Percentiles rank a stretch among this genome's conserved stretches.
These are phyloP conservation scores for Diophrys sp. DNA, from an alignment of 73 alveolate genomes.

Conservation along the genomic window DNA sequence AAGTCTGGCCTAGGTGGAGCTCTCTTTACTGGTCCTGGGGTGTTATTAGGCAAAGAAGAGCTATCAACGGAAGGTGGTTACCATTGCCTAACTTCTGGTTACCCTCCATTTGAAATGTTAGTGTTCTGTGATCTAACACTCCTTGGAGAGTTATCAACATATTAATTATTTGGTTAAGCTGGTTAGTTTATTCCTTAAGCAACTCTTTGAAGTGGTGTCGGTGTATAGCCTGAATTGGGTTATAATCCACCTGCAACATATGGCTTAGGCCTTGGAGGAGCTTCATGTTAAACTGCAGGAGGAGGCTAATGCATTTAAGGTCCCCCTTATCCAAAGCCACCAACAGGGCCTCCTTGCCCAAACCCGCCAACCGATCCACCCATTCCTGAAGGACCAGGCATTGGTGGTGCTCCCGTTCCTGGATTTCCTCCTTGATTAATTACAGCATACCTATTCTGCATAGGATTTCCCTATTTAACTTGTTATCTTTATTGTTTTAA, in stretches of 20 bases:
- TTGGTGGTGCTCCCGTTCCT: neutral
- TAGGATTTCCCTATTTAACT: too few relatives aligned
- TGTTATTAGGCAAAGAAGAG: neutral
- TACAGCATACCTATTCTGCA: neutral
- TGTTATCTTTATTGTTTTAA: neutral
- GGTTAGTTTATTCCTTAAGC: neutral
- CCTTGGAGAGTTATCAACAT: neutral
- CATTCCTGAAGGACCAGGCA: neutral
- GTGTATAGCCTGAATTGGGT: neutral
- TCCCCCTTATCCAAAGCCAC: neutral
- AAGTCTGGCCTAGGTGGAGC: conserved; percentile 22
- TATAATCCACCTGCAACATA: neutral
- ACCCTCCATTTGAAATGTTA: neutral
- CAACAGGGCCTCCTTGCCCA: conserved; percentile 4
- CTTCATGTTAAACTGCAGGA: neutral
- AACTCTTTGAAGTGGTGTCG: neutral
- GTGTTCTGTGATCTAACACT: neutral
- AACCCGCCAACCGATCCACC: conserved; percentile 8
- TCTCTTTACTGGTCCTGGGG: neutral
- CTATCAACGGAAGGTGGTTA: neutral
- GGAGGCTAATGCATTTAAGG: neutral
- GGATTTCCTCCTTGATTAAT: neutral
- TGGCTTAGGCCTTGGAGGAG: neutral
- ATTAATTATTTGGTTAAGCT: neutral
- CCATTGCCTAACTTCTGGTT: neutral